Conservation (phyloP, 306 rosid genomes). For the Prunus mume region DNA sequence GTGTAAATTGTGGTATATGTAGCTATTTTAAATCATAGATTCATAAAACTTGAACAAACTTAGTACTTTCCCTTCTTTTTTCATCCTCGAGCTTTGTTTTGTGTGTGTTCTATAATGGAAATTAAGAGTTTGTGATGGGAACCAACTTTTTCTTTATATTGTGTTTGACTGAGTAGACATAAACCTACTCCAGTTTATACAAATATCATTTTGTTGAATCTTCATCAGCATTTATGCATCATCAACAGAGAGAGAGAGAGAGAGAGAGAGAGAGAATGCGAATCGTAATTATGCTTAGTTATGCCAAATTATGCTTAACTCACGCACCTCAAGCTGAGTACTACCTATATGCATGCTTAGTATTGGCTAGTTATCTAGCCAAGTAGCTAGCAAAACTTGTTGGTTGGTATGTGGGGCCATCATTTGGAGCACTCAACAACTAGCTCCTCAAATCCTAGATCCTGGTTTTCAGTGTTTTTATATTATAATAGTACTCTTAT, state of each 20-base stretch:
- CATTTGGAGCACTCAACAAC: no score
- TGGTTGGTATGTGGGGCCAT: no score
- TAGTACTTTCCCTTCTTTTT: background rate
- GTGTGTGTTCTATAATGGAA: background rate
- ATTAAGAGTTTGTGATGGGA: background rate
- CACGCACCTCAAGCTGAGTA: no score
- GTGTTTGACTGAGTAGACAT: background rate
- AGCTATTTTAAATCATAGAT: no score
- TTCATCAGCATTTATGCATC: background rate
- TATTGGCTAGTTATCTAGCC: no score
- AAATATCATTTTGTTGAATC: background rate
- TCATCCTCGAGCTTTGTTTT: background rate
- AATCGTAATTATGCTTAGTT: background rate
- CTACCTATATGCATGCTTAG: no score
- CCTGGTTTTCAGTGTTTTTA: no score
- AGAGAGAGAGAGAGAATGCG: background rate
- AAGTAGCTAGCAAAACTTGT: no score
- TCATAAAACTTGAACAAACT: background rate
- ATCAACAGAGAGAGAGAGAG: no score
- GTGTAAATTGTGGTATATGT: background rate
- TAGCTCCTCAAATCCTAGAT: no score
- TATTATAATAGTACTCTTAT: no score
- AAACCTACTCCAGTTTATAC: background rate
- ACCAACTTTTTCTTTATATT: background rate
- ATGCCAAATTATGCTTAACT: no score